phyloP scores from a whole-genome alignment of 1,284 basidiomycete species.

The Ustilago hordei region DNA sequence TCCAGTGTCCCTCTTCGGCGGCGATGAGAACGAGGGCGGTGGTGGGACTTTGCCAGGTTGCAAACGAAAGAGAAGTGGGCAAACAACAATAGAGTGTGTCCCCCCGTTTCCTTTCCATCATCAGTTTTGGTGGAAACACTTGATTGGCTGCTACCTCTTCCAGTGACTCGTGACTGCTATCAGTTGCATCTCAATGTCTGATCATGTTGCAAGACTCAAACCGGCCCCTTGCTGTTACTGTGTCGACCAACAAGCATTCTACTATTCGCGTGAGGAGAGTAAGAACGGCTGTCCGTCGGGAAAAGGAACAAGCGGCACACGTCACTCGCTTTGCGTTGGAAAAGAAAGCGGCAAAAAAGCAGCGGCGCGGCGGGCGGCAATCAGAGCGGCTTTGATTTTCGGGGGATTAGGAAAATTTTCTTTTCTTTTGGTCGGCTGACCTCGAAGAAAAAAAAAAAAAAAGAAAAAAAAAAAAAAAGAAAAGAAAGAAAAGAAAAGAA shows the following conservation, averaged over 20 bases:
- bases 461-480: too few species aligned
- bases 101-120: neutral
- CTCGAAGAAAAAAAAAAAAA: slow-evolving; percentile 1
- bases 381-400: slow-evolving; percentile 14
- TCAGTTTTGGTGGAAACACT: slow-evolving; percentile 5
- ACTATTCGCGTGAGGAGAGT: neutral
- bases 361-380: slow-evolving; percentile 8
- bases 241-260: neutral
- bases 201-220: neutral
- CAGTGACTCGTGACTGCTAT: neutral
- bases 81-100: neutral
- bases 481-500: too few species aligned
- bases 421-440: slow-evolving; percentile 1
- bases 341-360: neutral
- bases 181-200: neutral
- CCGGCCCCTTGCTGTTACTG: neutral
- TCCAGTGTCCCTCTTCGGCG: too few species aligned
- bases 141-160: neutral
- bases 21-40: too few species aligned
- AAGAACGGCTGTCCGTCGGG: neutral
- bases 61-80: too few species aligned
- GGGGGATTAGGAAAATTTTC: slow-evolving; percentile 9
- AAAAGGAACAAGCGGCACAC: neutral
- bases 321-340: neutral
- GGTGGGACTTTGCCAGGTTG: too few species aligned